Evolutionary conservation across 75 land plant genomes (phyloP).

Genomic region (Selaginella tamariscina): DNA sequence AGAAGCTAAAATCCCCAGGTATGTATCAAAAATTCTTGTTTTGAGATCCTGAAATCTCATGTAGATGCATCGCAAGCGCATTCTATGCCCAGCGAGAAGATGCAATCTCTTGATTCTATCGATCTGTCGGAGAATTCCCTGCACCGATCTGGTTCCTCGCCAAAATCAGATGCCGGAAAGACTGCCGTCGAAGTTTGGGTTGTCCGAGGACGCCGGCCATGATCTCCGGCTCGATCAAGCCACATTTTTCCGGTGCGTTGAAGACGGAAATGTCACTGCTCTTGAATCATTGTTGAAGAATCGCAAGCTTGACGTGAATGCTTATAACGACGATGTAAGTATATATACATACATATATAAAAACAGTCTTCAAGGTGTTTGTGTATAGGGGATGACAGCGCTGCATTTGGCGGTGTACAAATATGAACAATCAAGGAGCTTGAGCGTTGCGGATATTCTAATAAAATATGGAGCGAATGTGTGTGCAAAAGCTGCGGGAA

Average conservation of each 20-base stretch:
- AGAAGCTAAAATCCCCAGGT: too few relatives aligned
- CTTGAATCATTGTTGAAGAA: slow-evolving; percentile 20
- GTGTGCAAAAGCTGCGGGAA: slow-evolving; percentile 23
- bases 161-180: neutral
- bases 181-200: slow-evolving; percentile 18
- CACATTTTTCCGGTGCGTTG: slow-evolving; percentile 26
- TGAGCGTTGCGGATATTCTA: slow-evolving; percentile 15
- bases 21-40: too few relatives aligned
- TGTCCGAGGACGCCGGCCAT: slow-evolving; percentile 25
- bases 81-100: neutral
- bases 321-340: slow-evolving; percentile 31
- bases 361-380: slow-evolving; percentile 6
- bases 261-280: slow-evolving; percentile 21
- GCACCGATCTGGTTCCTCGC: neutral
- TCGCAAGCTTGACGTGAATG: slow-evolving; percentile 20
- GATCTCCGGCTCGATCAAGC: slow-evolving; percentile 21
- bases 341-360: too few relatives aligned
- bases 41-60: too few relatives aligned
- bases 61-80: too few relatives aligned
- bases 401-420: slow-evolving; percentile 34
- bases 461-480: slow-evolving; percentile 24
- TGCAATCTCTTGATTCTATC: neutral
- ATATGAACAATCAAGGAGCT: slow-evolving; percentile 21
- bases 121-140: neutral
- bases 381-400: slow-evolving; percentile 30